Percentiles rank a stretch among this genome's conserved stretches.
Conservation (phyloP, 2,329 filamentous ascomycete species). For the Aspergillus floridensis region DNA sequence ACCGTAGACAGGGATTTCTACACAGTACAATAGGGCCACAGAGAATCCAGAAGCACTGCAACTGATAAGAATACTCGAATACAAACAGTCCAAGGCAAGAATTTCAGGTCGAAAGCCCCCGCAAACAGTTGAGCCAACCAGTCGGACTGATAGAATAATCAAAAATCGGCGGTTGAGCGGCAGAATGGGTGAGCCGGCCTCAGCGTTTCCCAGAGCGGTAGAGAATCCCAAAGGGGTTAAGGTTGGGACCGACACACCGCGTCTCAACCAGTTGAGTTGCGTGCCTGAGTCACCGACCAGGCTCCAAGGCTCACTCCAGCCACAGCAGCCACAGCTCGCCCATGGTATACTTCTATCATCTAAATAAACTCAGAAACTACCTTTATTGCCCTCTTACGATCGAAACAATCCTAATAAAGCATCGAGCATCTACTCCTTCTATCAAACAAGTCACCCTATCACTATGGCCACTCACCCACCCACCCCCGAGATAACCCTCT, state of each 20-base stretch:
- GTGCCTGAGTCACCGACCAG: background rate
- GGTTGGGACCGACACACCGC: background rate
- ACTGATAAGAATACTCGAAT: too few species aligned
- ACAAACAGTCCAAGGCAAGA: too few species aligned
- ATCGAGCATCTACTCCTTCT: too few species aligned
- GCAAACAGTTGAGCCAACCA: background rate
- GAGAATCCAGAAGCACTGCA: too few species aligned
- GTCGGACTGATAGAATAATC: background rate
- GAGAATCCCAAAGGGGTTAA: background rate
- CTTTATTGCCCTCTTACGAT: too few species aligned
- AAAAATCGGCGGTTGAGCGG: background rate
- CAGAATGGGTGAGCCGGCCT: background rate
- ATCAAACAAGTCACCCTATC: background rate
- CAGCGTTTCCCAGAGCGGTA: background rate
- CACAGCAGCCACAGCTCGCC: background rate
- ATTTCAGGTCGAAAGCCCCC: too few species aligned
- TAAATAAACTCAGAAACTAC: background rate
- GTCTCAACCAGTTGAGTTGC: background rate
- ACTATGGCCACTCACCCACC: background rate
- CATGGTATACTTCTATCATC: background rate
- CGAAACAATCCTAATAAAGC: too few species aligned
- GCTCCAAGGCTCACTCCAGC: background rate
- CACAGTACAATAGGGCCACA: too few species aligned
- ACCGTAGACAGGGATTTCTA: too few species aligned
- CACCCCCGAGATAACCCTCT: background rate